Evolutionary conservation across 768 basidiomycete species (phyloP).

Genomic region (Strobilomyces dryophilus): DNA sequence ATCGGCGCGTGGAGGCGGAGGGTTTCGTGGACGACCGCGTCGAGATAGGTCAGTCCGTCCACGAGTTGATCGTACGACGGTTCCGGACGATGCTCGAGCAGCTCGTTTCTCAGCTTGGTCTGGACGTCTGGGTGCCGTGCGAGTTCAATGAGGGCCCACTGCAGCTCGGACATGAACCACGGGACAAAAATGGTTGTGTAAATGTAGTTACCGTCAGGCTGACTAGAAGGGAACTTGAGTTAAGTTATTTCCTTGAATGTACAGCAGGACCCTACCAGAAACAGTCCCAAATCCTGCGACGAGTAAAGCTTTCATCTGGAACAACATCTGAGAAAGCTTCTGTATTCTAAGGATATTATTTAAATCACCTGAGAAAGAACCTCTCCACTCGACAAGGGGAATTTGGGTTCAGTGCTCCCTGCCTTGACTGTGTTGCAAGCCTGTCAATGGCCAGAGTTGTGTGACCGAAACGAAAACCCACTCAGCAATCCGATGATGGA

Average conservation of each 20-base stretch:
- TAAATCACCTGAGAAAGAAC: too few species aligned
- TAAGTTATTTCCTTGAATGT: not conserved
- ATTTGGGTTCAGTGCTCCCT: too few species aligned
- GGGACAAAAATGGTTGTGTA: too few species aligned
- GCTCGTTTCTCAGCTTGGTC: not conserved
- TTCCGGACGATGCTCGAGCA: too few species aligned
- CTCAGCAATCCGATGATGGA: conserved; percentile 27
- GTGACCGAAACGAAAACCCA: conserved; percentile 7
- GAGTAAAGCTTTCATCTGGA: conserved; percentile 24
- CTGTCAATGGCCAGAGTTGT: not conserved
- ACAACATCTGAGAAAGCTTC: conserved; percentile 14
- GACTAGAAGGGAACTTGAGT: conserved; percentile 7
- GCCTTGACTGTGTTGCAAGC: conserved; percentile 7
- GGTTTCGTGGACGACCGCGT: too few species aligned
- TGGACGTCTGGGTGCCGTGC: not conserved
- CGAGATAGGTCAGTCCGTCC: too few species aligned
- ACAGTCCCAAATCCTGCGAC: conserved; percentile 24
- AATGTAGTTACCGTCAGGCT: conserved; percentile 14
- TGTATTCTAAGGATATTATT: too few species aligned
- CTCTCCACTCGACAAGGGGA: too few species aligned
- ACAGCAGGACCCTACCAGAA: conserved; percentile 7
- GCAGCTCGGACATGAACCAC: not conserved
- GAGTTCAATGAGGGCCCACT: conserved; percentile 11
- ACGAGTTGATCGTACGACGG: too few species aligned
- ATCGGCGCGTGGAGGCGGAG: too few species aligned